A percentile compares a stretch with the other conserved stretches of the same genome.
Conservation (phyloP, 345 rosid genomes). For the Aquilaria sinensis region DNA sequence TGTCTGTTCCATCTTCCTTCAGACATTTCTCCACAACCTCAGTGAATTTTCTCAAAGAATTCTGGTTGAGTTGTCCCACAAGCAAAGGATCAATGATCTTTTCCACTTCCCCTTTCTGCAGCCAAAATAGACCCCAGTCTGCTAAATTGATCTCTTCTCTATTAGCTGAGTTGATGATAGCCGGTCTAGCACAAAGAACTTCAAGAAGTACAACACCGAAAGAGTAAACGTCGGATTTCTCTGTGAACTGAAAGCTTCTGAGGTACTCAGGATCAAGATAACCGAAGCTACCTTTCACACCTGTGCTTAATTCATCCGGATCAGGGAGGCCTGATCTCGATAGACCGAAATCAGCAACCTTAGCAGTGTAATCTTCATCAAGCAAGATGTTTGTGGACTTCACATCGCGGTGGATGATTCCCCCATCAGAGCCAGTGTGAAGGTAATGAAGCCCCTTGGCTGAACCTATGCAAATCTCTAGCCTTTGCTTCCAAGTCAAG, state of each 20-base stretch:
- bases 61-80: slow-evolving; percentile 23
- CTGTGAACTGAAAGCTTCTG: slow-evolving; percentile 31
- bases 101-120: slow-evolving; percentile 24
- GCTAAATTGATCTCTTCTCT: slow-evolving; percentile 38
- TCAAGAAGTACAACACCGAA: slow-evolving; percentile 47
- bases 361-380: slow-evolving; percentile 28
- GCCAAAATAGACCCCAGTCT: slow-evolving; percentile 29
- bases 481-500: slow-evolving; percentile 44
- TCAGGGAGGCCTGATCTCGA: slow-evolving; percentile 31
- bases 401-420: slow-evolving; percentile 45
- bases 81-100: slow-evolving; percentile 28
- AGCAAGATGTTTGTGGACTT: slow-evolving; percentile 50
- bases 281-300: slow-evolving; percentile 43
- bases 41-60: slow-evolving; percentile 34
- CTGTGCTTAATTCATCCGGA: slow-evolving; percentile 25
- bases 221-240: slow-evolving; percentile 50
- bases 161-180: slow-evolving; percentile 21
- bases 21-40: slow-evolving; percentile 50
- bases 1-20: slow-evolving; percentile 34
- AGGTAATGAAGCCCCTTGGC: slow-evolving; percentile 44
- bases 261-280: slow-evolving; percentile 49
- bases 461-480: slow-evolving; percentile 50
- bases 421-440: slow-evolving; percentile 25
- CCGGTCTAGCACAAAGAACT: slow-evolving; percentile 41
- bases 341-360: slow-evolving; percentile 52